Conservation (phyloP, 441 rosid species). For the Populus hybrid region DNA sequence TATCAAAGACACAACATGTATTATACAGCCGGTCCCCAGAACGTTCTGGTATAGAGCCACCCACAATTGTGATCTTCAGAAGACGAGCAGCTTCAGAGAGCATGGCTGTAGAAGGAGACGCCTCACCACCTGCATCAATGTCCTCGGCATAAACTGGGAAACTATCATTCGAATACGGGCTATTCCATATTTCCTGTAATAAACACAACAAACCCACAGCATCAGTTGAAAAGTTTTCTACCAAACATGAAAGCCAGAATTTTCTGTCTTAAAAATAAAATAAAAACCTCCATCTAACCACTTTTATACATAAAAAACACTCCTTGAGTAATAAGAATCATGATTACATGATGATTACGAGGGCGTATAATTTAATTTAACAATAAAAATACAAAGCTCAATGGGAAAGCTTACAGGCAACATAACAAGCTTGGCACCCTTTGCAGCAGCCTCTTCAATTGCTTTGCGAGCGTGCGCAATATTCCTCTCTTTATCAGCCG, state of each 20-base stretch:
- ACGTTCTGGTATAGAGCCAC: constrained; percentile 88
- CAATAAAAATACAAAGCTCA: neutral
- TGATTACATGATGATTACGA: neutral
- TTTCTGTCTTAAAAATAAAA: neutral
- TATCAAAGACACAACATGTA: constrained; percentile 77
- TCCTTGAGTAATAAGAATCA: no score
- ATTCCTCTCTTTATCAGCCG: constrained; percentile 74
- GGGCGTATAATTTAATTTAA: neutral
- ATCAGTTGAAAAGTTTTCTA: no score
- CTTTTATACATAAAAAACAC: neutral
- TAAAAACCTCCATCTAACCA: neutral
- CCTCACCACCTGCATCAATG: constrained; percentile 66
- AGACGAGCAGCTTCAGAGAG: constrained; percentile 68
- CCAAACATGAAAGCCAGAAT: neutral
- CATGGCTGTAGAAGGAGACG: constrained; percentile 87
- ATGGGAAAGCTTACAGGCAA: constrained; percentile 58
- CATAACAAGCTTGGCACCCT: constrained; percentile 77
- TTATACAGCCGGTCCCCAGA: constrained; percentile 72
- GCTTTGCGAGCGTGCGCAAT: constrained; percentile 63
- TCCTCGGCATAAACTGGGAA: constrained; percentile 91
- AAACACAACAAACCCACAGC: neutral
- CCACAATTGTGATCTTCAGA: constrained; percentile 71
- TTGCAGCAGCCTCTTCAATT: constrained; percentile 70
- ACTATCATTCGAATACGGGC: constrained; percentile 85
- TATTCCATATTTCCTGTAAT: constrained; percentile 87